These are phyloP conservation scores for Chrysanthemum seticuspe DNA, from an alignment of 129 eudicot species.

Conservation along the genomic window DNA sequence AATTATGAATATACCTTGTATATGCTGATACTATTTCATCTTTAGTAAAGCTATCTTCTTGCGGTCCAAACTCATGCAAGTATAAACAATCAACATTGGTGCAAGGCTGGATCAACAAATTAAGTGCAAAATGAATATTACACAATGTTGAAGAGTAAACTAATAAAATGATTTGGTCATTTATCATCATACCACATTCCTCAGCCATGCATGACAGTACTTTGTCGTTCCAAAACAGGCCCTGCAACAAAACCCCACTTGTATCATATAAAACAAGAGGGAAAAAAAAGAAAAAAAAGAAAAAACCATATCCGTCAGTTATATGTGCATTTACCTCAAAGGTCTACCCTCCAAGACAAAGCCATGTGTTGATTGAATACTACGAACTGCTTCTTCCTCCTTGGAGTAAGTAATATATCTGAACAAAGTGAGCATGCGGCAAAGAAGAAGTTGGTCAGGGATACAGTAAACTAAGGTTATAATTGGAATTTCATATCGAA, in stretches of 20 bases:
- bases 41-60: conserved; percentile 66
- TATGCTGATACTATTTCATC: conserved; percentile 57
- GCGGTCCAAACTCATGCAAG: conserved; percentile 60
- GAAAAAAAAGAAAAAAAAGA: neutral
- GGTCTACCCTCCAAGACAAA: conserved; percentile 57
- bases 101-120: conserved; percentile 49
- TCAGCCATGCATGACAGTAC: conserved; percentile 67
- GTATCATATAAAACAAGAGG: neutral
- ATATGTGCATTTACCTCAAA: conserved; percentile 42
- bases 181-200: conserved; percentile 38
- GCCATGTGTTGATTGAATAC: conserved; percentile 60
- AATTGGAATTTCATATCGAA: conserved; percentile 2
- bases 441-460: conserved; percentile 1
- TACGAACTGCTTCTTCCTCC: conserved; percentile 62
- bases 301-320: neutral
- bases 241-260: conserved; percentile 32
- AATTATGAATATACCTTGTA: conserved; percentile 45
- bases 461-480: conserved; percentile 10
- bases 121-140: conserved; percentile 1
- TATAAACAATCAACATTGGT: conserved; percentile 57
- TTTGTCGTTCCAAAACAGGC: conserved; percentile 73
- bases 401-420: conserved; percentile 60
- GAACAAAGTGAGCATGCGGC: conserved; percentile 3
- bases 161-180: conserved; percentile 8
- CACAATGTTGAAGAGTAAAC: conserved; percentile 7